Base-by-base conservation (phyloP, 768 basidiomycete species). In the Strobilomyces dryophilus region DNA sequence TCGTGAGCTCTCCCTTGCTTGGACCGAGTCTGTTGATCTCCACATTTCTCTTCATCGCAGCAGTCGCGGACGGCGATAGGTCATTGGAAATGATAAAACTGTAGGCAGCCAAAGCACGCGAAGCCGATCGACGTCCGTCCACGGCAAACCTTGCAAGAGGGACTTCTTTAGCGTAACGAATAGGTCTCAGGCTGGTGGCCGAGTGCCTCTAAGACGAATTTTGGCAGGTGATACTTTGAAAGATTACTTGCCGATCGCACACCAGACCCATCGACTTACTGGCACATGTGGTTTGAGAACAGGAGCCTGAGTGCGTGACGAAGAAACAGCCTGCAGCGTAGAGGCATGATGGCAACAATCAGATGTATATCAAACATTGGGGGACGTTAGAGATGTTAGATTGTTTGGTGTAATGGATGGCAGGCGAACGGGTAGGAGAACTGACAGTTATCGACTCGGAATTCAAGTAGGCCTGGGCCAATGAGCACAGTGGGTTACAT, bases 101-200 rank as follows among this genome's bases (percentile, higher is more conserved):
- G 42, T 83, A 78, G 66, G 90, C 1, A 8, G 27, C 55, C 24
- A 63, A 56, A 45, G 45, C 52, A 47, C 43, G 53, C 53, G 48
- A 18, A 31, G 42, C n/a, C 14, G 15, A 50, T 27, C 14, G 36
- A 35, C n/a, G n/a, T n/a, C n/a, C 29, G 36, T 29, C 17, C 9
- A 20, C 47, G 45, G 60, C 83, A 66, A 46, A 97, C 95, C 84
- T 90, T 53, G 92, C 80, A 41, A 87, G 79, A 1, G 95, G 92
- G 9, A 99, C 93, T 71, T 99, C 97, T 62, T 97, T 93, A 0
- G 95, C 95, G 68, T 98, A 99, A 32, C 97, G 89, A 49, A 99
- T 97, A 1, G 95, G 88, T 8, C 97, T 85, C 26, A 99, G 78
- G 27, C 97, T 97, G 0, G 95, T 98, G 0, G 97, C 97, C 17